phyloP scores from a whole-genome alignment of 495 filamentous ascomycete species.

The Penicillium bovifimosum region DNA sequence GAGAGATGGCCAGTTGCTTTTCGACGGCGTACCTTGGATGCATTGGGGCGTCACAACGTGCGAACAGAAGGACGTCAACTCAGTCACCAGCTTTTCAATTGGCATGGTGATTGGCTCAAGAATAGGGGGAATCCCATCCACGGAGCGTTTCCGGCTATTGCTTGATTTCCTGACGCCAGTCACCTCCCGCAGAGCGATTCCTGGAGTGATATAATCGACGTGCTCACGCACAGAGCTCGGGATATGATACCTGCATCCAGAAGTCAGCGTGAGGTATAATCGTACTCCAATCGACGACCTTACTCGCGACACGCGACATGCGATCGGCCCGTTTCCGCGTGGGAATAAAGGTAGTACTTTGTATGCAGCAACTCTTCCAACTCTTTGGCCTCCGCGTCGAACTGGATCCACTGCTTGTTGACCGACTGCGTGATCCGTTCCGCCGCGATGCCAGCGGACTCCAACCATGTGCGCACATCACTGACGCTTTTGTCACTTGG shows the following conservation, averaged over 20 bases:
- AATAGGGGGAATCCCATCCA: slow-evolving; percentile 12
- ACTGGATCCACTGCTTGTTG: slow-evolving; percentile 50
- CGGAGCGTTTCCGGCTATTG: slow-evolving; percentile 10
- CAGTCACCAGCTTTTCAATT: slow-evolving; percentile 11
- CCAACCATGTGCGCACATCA: slow-evolving; percentile 45
- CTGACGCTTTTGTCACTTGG: slow-evolving; percentile 38
- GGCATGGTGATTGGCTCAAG: slow-evolving; percentile 36
- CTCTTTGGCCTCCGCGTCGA: slow-evolving; percentile 47
- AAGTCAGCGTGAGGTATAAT: slow-evolving; percentile 1
- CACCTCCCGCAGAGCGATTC: slow-evolving; percentile 29
- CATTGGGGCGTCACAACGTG: slow-evolving; percentile 29
- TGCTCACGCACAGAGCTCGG: slow-evolving; percentile 45
- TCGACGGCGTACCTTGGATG: slow-evolving; percentile 17
- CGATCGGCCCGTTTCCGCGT: slow-evolving; percentile 38
- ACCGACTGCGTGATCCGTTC: slow-evolving; percentile 41
- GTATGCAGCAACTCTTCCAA: slow-evolving; percentile 52
- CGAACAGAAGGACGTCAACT: slow-evolving; percentile 21
- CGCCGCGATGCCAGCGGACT: slow-evolving; percentile 41
- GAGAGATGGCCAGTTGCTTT: not conserved
- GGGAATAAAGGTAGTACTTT: slow-evolving; percentile 53
- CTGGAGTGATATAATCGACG: slow-evolving; percentile 55
- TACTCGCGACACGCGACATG: slow-evolving; percentile 45
- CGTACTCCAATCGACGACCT: not conserved
- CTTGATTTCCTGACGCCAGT: slow-evolving; percentile 1
- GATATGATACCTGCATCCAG: slow-evolving; percentile 38